Evolutionary conservation across 2,329 filamentous ascomycete genomes (phyloP).

Genomic region (Colletotrichum sp.): DNA sequence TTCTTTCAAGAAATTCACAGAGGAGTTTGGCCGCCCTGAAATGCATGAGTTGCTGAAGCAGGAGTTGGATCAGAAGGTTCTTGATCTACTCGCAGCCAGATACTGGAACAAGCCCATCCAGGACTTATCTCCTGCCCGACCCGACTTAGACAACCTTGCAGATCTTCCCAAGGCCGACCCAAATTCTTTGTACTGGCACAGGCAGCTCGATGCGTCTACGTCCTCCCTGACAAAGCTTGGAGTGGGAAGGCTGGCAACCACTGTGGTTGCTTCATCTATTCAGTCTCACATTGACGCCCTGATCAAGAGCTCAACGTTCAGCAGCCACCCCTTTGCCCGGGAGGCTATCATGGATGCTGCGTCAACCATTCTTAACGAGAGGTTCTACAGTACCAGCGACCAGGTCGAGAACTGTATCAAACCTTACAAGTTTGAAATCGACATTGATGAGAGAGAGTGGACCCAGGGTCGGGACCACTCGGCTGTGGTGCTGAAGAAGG

Average conservation of each 20-base stretch:
- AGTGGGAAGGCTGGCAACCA: conserved; percentile 90
- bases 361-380: conserved; percentile 86
- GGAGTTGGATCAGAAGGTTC: conserved; percentile 91
- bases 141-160: conserved; percentile 74
- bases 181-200: conserved; percentile 87
- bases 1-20: conserved; percentile 92
- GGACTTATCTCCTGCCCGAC: conserved; percentile 71
- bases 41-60: conserved; percentile 89
- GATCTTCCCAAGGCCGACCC: conserved; percentile 86
- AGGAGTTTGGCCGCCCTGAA: conserved; percentile 86
- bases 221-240: conserved; percentile 92
- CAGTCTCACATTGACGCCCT: conserved; percentile 83
- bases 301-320: conserved; percentile 81
- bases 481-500: conserved; percentile 79
- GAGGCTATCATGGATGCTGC: conserved; percentile 93
- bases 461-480: conserved; percentile 83
- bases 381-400: conserved; percentile 96
- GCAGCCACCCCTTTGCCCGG: conserved; percentile 87
- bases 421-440: conserved; percentile 97
- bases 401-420: conserved; percentile 99
- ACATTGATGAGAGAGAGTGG: conserved; percentile 93
- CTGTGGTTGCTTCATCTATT: conserved; percentile 86
- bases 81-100: conserved; percentile 88
- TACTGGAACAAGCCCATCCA: conserved; percentile 98
- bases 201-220: conserved; percentile 91